These are phyloP conservation scores for Fusarium austroafricanum DNA, from an alignment of 2,329 filamentous ascomycete genomes.

Conservation along the genomic window DNA sequence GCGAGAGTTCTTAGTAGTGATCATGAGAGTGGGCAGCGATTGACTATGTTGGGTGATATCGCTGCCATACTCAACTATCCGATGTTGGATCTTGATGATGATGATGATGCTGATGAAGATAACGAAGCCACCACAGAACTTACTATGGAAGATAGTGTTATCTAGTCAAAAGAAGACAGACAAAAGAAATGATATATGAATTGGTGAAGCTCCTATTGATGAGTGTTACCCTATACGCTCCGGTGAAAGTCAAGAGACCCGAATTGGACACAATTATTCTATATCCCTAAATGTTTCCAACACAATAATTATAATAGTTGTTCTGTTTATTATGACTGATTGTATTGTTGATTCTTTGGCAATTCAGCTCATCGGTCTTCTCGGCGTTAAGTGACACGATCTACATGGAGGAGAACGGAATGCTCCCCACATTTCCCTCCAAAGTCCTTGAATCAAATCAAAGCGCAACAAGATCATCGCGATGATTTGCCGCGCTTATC, in stretches of 20 bases:
- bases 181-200: conserved; percentile 23
- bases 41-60: conserved; percentile 87
- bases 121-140: conserved; percentile 46
- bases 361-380: neutral
- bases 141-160: conserved; percentile 47
- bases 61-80: conserved; percentile 93
- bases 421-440: neutral
- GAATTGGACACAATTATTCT: too few species aligned
- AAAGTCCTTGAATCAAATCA: neutral
- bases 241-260: neutral
- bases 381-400: neutral
- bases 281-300: neutral
- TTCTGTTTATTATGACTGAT: too few species aligned
- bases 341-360: neutral
- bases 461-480: neutral
- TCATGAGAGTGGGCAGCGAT: conserved; percentile 89
- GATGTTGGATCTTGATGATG: conserved; percentile 82
- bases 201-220: neutral
- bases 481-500: neutral
- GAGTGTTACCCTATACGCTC: conserved; percentile 10
- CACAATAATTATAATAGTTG: too few species aligned
- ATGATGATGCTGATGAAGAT: conserved; percentile 65
- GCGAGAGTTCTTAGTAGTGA: conserved; percentile 90
- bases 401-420: neutral
- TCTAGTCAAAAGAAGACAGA: conserved; percentile 38